These are phyloP conservation scores for Lactarius sanguifluus DNA, from an alignment of 768 basidiomycete species.

Conservation along the genomic window DNA sequence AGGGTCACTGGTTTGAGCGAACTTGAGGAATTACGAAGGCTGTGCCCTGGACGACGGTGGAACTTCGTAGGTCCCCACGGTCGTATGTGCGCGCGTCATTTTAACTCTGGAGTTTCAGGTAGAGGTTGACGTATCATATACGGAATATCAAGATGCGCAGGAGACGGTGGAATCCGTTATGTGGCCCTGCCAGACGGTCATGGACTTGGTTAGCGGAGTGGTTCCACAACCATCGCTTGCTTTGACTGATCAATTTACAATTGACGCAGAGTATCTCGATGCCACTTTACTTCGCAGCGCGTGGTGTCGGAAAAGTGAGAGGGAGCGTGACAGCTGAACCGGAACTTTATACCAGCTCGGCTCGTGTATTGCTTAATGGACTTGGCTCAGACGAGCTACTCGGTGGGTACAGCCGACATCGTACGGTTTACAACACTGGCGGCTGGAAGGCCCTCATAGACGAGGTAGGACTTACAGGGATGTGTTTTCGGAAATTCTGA, in stretches of 20 bases:
- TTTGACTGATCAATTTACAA: not conserved
- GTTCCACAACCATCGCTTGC: not conserved
- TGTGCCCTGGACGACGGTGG: conserved; percentile 85
- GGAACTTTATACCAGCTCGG: conserved; percentile 63
- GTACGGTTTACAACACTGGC: conserved; percentile 62
- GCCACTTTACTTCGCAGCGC: conserved; percentile 91
- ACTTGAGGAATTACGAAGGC: conserved; percentile 66
- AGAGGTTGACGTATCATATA: conserved; percentile 81
- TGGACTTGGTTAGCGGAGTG: conserved; percentile 73
- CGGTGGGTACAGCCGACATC: conserved; percentile 91
- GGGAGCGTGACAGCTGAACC: conserved; percentile 38
- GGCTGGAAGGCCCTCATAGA: conserved; percentile 78
- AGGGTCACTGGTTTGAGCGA: conserved; percentile 77
- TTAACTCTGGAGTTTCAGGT: conserved; percentile 47
- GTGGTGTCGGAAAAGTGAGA: conserved; percentile 65
- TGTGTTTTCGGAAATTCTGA: not conserved
- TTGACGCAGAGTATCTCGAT: conserved; percentile 78
- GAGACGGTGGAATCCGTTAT: conserved; percentile 64
- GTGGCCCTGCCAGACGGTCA: conserved; percentile 77
- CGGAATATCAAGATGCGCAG: conserved; percentile 66
- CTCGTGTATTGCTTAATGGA: conserved; percentile 85
- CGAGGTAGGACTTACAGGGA: conserved; percentile 53
- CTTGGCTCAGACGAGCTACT: conserved; percentile 94
- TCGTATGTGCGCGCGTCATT: conserved; percentile 8
- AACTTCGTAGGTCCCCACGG: conserved; percentile 62